Percentiles rank a stretch among this genome's conserved stretches.
Evolutionary conservation across 352 stramenopile genomes (phyloP).

Genomic region (Globisporangium mamillatum): DNA sequence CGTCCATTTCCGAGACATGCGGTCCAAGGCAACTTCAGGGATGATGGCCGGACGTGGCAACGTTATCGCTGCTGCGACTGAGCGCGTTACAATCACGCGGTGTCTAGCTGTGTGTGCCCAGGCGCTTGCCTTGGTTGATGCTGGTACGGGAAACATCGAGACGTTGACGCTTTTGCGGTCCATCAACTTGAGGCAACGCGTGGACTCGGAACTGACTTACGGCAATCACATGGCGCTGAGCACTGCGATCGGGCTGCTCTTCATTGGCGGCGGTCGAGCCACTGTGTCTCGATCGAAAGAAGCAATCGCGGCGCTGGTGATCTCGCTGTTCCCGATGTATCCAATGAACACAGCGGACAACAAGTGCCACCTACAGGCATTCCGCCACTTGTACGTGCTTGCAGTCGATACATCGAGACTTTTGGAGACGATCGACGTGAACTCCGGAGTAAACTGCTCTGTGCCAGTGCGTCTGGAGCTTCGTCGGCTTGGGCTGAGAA

Average conservation of each 20-base stretch:
- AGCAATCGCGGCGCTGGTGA: constrained; percentile 93
- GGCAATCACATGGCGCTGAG: constrained; percentile 95
- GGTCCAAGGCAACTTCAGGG: constrained; percentile 35
- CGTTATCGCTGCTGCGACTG: constrained; percentile 54
- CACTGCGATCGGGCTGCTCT: constrained; percentile 95
- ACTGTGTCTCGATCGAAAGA: constrained; percentile 88
- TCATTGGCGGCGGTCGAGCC: constrained; percentile 92
- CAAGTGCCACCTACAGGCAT: constrained; percentile 87
- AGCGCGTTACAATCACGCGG: constrained; percentile 91
- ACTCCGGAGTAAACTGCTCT: constrained; percentile 40
- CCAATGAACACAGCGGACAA: constrained; percentile 93
- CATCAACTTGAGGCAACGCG: constrained; percentile 72
- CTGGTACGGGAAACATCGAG: constrained; percentile 94
- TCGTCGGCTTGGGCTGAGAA: constrained; percentile 4
- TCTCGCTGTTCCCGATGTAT: constrained; percentile 94
- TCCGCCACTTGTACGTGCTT: constrained; percentile 91
- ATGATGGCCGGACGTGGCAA: constrained; percentile 28
- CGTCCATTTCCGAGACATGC: constrained; percentile 74
- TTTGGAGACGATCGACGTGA: constrained; percentile 77
- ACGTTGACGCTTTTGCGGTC: constrained; percentile 91
- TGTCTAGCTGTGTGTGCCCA: constrained; percentile 91
- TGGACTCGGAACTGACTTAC: constrained; percentile 87
- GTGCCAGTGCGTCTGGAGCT: constrained; percentile 51
- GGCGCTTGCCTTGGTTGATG: constrained; percentile 94
- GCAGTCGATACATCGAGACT: constrained; percentile 73